A percentile compares a stretch with the other conserved stretches of the same genome.
phyloP scores from a whole-genome alignment of 148 eudicot species.

The Vaccinium darrowii region DNA sequence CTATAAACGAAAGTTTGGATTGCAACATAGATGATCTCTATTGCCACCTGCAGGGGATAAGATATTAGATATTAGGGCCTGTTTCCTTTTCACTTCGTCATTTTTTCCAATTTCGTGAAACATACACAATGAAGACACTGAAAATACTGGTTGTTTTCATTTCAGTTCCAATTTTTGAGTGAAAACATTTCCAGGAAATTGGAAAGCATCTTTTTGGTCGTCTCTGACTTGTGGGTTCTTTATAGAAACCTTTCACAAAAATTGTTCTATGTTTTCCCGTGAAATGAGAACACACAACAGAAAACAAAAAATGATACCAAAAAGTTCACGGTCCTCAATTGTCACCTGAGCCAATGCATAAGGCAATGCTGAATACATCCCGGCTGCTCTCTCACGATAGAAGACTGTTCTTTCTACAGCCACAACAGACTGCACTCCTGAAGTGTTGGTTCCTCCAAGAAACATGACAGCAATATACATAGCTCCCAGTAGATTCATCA shows the following conservation, averaged over 20 bases:
- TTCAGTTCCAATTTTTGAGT: not conserved
- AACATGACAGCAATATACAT: constrained; percentile 44
- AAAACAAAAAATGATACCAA: not conserved
- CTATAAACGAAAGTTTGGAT: constrained; percentile 43
- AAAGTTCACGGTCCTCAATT: not conserved
- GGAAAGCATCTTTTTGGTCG: not conserved
- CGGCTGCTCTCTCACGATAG: constrained; percentile 56
- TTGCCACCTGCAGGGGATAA: constrained; percentile 20
- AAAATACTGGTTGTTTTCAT: not conserved
- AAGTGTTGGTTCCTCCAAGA: constrained; percentile 48
- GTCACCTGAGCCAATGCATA: constrained; percentile 53
- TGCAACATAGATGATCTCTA: constrained; percentile 37
- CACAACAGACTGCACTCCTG: constrained; percentile 44
- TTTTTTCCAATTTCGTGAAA: not conserved
- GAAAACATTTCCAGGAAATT: not conserved
- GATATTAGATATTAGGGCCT: not conserved
- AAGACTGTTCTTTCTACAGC: constrained; percentile 52
- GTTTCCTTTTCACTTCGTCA: not conserved
- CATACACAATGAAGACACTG: not conserved
- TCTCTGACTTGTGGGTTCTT: not conserved
- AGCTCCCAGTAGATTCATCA: constrained; percentile 43
- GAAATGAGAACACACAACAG: not conserved
- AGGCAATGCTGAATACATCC: constrained; percentile 55
- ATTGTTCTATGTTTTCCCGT: not conserved
- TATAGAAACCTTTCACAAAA: not conserved